Evolutionary conservation across 495 filamentous ascomycete species (phyloP), one percentile per base, ranked within the genome.

Genomic region (Trichoderma asperelloides): DNA sequence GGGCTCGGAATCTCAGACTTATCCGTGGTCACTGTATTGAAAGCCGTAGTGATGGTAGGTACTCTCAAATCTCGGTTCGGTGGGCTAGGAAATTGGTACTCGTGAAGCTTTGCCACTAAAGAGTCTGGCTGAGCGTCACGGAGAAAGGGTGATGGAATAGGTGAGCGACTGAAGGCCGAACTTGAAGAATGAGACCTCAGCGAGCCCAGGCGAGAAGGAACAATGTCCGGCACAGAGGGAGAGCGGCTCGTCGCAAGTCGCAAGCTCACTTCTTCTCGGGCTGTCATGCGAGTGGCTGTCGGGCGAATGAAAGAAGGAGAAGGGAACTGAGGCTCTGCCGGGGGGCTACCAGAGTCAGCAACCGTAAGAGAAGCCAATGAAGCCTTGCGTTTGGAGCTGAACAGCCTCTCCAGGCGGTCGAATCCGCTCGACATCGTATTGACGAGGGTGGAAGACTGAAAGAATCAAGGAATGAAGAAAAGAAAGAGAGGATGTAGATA

Each of bases 221-320:
- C 71, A 18, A 30, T 30, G 12, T 60, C 55, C n/a, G 55, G 55
- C 16, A 60, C 55, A 28, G 55, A 60, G 27, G 55, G 55, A 30
- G 55, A 60, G 27, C 55, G 55, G 28, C 30, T 68, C 25, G 40
- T 69, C 65, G 55, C 55, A 15, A 30, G 23, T 60, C 55, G 25
- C 55, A 72, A 55, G 55, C 69, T 45, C 3, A 72, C 63, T 57
- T 80, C 79, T 30, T 82, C 76, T 25, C 81, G 74, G 9, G 81
- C 79, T 62, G 75, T 68, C 81, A 83, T 83, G 8, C 76, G 75
- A 40, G 70, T 75, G 18, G 78, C 78, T 15, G 75, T 81, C n/a
- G 80, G 81, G 40, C 76, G 70, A 64, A 83, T 78, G 69, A 77
- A 83, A 1, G 81, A 79, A 12, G 81, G 79, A 40, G 76, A 72